phyloP scores from a whole-genome alignment of 768 basidiomycete species.

The Multifurca ochricompacta region DNA sequence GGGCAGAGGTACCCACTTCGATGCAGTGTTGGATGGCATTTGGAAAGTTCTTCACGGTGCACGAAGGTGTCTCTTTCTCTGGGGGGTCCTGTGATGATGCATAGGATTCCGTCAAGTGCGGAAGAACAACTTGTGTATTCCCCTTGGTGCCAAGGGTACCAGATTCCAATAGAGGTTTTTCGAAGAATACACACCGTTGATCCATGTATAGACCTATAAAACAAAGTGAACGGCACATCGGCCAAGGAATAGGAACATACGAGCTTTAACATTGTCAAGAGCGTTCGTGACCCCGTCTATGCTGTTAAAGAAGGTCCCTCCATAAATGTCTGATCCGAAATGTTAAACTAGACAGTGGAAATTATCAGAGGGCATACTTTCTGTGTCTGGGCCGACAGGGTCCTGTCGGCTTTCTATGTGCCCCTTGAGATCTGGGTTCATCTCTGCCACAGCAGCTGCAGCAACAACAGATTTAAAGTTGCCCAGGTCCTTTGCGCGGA shows the following conservation, averaged over 20 bases:
- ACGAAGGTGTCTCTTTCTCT: slow-evolving; percentile 93
- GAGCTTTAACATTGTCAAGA: slow-evolving; percentile 92
- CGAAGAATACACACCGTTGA: slow-evolving; percentile 92
- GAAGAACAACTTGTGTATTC: slow-evolving; percentile 92
- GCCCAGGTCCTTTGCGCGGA: slow-evolving; percentile 91
- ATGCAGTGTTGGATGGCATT: slow-evolving; percentile 98
- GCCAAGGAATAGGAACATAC: slow-evolving; percentile 39
- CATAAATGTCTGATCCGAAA: slow-evolving; percentile 63
- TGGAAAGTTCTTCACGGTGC: slow-evolving; percentile 98
- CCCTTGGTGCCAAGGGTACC: slow-evolving; percentile 98
- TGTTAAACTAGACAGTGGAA: slow-evolving; percentile 15
- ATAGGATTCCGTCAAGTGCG: slow-evolving; percentile 93
- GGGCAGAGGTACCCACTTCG: slow-evolving; percentile 49
- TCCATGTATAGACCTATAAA: slow-evolving; percentile 90
- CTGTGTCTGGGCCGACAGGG: slow-evolving; percentile 85
- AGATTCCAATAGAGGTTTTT: slow-evolving; percentile 92
- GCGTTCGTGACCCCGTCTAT: slow-evolving; percentile 97
- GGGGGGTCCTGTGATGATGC: slow-evolving; percentile 98
- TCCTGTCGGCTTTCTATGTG: slow-evolving; percentile 89
- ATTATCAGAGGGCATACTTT: slow-evolving; percentile 52
- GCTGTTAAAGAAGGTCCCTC: slow-evolving; percentile 76
- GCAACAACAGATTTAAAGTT: slow-evolving; percentile 97
- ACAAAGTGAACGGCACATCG: slow-evolving; percentile 2
- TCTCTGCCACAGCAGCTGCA: slow-evolving; percentile 81
- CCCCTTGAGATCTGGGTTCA: slow-evolving; percentile 87